These are phyloP conservation scores for Mortierella sp. DNA, from an alignment of 371 early-diverging fungal genomes.

Conservation along the genomic window DNA sequence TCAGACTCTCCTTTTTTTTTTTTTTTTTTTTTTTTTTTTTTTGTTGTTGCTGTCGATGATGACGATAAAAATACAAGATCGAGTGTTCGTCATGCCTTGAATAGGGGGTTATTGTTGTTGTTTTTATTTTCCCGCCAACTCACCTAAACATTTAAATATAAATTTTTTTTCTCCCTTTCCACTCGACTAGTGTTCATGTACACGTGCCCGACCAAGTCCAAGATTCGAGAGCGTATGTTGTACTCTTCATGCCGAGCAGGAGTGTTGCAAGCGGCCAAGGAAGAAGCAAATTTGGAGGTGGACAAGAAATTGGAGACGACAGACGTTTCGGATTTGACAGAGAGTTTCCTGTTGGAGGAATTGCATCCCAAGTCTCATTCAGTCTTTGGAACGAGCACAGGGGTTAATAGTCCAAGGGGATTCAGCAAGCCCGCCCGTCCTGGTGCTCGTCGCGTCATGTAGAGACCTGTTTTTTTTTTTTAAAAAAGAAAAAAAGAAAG, in stretches of 20 bases:
- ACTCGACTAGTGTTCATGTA: conserved; percentile 74
- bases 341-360: conserved; percentile 67
- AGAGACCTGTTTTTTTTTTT: no score
- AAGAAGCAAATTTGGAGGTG: conserved; percentile 61
- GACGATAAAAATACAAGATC: neutral
- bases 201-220: conserved; percentile 81
- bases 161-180: neutral
- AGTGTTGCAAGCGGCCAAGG: conserved; percentile 66
- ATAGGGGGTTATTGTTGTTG: neutral
- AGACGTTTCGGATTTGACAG: conserved; percentile 70
- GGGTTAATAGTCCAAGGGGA: conserved; percentile 23
- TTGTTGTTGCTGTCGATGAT: neutral
- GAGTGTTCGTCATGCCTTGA: neutral
- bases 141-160: no score
- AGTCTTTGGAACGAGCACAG: conserved; percentile 21
- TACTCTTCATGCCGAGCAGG: conserved; percentile 80
- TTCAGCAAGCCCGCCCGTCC: conserved; percentile 51
- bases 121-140: neutral
- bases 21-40: conserved; percentile 7
- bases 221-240: conserved; percentile 89
- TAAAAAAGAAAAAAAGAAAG: no score
- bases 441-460: conserved; percentile 53
- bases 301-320: conserved; percentile 83
- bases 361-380: conserved; percentile 46
- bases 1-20: neutral